phyloP scores from a whole-genome alignment of 2,329 filamentous ascomycete genomes.

The Dactylella cylindrospora region DNA sequence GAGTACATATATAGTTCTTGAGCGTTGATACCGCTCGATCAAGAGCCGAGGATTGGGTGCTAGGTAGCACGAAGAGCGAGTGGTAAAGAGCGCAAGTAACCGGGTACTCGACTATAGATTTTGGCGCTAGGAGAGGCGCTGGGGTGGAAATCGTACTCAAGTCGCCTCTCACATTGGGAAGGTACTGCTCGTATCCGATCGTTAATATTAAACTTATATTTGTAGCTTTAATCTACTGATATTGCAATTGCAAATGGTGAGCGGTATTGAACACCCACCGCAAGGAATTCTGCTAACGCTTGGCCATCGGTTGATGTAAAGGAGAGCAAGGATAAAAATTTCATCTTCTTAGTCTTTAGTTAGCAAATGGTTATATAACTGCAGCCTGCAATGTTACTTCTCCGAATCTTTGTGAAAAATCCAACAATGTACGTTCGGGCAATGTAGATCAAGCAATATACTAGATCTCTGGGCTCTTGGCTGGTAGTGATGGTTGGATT shows the following conservation, averaged over 20 bases:
- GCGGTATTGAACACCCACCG: background rate
- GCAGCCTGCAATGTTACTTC: too few relatives aligned
- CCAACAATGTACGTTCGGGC: too few relatives aligned
- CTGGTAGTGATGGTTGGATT: too few relatives aligned
- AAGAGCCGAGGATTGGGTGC: background rate
- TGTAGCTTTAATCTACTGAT: background rate
- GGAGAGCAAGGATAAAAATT: slow-evolving; percentile 9
- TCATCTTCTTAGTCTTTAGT: too few relatives aligned
- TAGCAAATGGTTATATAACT: too few relatives aligned
- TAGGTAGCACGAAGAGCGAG: slow-evolving; percentile 11
- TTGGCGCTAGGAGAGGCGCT: slow-evolving; percentile 12
- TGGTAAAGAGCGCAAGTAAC: slow-evolving; percentile 11
- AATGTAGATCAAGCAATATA: too few relatives aligned
- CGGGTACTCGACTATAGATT: slow-evolving; percentile 20
- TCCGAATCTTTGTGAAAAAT: too few relatives aligned
- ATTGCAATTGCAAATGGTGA: too few relatives aligned
- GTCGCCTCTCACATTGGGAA: slow-evolving; percentile 2
- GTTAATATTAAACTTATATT: background rate
- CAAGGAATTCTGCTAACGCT: slow-evolving; percentile 14
- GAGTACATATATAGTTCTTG: slow-evolving; percentile 18
- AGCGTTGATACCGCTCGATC: slow-evolving; percentile 15
- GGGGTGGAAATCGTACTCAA: slow-evolving; percentile 14
- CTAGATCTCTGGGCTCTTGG: too few relatives aligned
- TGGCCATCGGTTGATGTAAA: slow-evolving; percentile 8
- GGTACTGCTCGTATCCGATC: slow-evolving; percentile 2